Percentiles rank a stretch among this genome's conserved stretches.
Conservation (phyloP, 176 grass and related monocot species). For the Carex parvula region DNA sequence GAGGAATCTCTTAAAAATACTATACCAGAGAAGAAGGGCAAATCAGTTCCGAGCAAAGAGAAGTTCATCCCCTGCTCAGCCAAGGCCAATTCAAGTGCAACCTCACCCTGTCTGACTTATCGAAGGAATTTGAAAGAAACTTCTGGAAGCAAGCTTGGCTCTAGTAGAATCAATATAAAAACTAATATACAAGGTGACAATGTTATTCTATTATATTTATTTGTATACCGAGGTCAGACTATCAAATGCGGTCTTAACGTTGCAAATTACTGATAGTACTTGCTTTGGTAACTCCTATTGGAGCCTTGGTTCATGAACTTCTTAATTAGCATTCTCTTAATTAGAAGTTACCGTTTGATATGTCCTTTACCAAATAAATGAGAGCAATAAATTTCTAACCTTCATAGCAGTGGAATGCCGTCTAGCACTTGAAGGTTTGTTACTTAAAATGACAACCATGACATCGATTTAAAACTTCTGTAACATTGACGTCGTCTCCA, state of each 20-base stretch:
- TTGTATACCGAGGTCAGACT: neutral
- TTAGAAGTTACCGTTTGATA: neutral
- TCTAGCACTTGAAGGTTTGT: neutral
- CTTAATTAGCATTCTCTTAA: neutral
- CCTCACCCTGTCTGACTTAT: neutral
- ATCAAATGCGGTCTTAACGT: neutral
- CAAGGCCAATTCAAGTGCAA: slow-evolving; percentile 5
- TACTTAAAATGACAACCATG: neutral
- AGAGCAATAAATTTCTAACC: neutral
- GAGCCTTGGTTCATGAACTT: neutral
- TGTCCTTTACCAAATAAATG: neutral
- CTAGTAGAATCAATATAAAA: neutral
- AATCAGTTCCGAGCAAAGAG: neutral
- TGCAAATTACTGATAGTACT: neutral
- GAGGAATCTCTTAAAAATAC: neutral
- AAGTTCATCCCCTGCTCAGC: neutral
- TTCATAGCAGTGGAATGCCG: neutral
- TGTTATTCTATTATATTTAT: neutral
- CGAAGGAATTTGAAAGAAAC: neutral
- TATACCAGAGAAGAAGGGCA: neutral
- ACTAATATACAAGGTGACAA: neutral
- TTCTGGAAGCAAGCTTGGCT: neutral
- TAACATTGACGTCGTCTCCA: neutral
- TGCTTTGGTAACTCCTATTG: neutral
- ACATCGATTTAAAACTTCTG: neutral